Conservation (phyloP, 345 rosid species). For the Dovyalis caffra region DNA sequence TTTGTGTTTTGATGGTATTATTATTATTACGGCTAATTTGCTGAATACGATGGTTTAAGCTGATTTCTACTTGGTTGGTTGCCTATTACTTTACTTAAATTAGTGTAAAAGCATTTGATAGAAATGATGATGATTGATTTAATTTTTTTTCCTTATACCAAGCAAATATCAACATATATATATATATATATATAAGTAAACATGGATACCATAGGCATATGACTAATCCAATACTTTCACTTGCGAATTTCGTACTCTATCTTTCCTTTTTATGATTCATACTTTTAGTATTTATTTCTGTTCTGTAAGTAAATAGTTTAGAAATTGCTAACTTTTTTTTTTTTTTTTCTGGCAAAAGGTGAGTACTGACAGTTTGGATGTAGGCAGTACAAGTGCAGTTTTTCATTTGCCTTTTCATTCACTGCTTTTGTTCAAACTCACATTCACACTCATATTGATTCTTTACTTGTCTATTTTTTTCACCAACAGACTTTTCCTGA, state of each 20-base stretch:
- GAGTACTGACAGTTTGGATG: background rate
- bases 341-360: background rate
- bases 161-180: no score
- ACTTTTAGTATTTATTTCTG: background rate
- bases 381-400: background rate
- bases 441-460: no score
- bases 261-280: background rate
- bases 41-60: background rate
- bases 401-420: slow-evolving; percentile 5
- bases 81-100: background rate
- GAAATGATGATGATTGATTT: background rate
- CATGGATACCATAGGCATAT: background rate
- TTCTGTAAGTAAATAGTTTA: background rate
- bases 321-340: background rate
- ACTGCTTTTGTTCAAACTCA: no score
- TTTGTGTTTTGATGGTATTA: background rate
- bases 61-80: background rate
- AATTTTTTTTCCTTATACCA: background rate
- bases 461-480: no score
- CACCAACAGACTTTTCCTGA: slow-evolving; percentile 75
- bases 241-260: background rate
- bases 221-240: background rate
- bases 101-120: background rate
- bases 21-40: no score
- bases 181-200: background rate